Evolutionary conservation across 495 filamentous ascomycete genomes (phyloP), one percentile per base, ranked within the genome.

Genomic region (Penicillium psychrofluorescens): DNA sequence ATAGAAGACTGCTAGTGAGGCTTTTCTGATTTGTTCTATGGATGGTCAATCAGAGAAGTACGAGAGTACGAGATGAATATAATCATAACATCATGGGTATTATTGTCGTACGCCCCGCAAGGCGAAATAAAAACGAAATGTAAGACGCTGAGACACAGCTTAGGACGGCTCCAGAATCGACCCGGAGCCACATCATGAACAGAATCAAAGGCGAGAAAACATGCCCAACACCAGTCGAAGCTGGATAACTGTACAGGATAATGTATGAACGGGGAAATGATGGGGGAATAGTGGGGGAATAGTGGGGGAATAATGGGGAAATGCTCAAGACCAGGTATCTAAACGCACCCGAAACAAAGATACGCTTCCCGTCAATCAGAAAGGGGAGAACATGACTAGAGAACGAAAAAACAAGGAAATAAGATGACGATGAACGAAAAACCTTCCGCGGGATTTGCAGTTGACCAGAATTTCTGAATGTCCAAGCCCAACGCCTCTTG

Each of bases 121-220:
- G 49, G 45, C 30, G 39, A 13, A 45, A 43, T 30, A 41, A 15
- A 53, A 56, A 50, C 48, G 45, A 51, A 57, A 61, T 54, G 36
- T 56, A 55, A 32, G 37, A 36, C 56, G 64, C 64, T 68, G 65
- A 64, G 66, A 65, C 56, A 70, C 68, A 70, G 70, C 66, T 71
- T 67, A 55, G 65, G 61, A 68, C 62, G 6, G 54, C 57, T 59
- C 54, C 56, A 48, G 57, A 60, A 44, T 55, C 54, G 36, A 58
- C 50, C 50, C 35, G 44, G 41, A 36, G 38, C 48, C 41, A 48
- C 29, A 48, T 43, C 38, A 46, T 42, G 43, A 39, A 30, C 15
- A 34, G n/a, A 7, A 34, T 22, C 22, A 34, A 34, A 34, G 32
- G n/a, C 2, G 32, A 34, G 1, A 34, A 34, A 12, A 34, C 9